Base-by-base conservation (phyloP, 106 monocot genomes). In the Hemerocallis citrina region DNA sequence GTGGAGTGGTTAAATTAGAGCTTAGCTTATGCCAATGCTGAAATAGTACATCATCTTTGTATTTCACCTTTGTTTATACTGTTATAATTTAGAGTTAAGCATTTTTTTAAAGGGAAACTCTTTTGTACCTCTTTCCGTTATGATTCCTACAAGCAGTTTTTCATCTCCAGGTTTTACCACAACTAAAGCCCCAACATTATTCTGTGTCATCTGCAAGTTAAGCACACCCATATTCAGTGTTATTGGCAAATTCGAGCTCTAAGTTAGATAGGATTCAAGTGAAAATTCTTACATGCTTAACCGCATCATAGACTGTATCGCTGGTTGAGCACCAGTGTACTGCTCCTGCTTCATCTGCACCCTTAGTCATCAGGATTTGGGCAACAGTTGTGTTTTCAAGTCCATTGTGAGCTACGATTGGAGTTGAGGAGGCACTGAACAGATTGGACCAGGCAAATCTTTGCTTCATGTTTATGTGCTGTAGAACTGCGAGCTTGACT, bases 121-220 rank as follows among this genome's bases (percentile, higher is more conserved):
- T 37, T 22, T 0, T 33, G 7, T 81, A 85, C 85, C 85, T 85
- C 85, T 80, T 76, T 85, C 85, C 30, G 85, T 81, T 31, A 85
- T 34, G 9, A 85, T 85, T 63, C 85, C 72, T 13, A 74, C 77
- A 42, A 85, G 39, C 45, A 67, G 34, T 14, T 64, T 77, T 41
- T 77, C 37, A 37, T 77, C 85, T 20, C 71, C 85, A n/a, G 77
- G 74, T 58, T 81, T 81, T 33, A 81, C 24, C 15, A 85, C 85
- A 37, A 77, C 77, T 36, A 85, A 35, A 33, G 81, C 69, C 61
- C 81, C 81, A 33, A 86, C 19, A 61, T 74, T 62, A 34, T 78
- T 70, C 11, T 69, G 31, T 51, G 71, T 78, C 86, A 79, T 80
- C 80, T 76, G 72, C 47, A 69, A 27, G 49, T 37, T 23, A 11